Evolutionary conservation across 2,329 filamentous ascomycete species (phyloP), one percentile per base, ranked within the genome.

Genomic region (Hysterium pulicare): DNA sequence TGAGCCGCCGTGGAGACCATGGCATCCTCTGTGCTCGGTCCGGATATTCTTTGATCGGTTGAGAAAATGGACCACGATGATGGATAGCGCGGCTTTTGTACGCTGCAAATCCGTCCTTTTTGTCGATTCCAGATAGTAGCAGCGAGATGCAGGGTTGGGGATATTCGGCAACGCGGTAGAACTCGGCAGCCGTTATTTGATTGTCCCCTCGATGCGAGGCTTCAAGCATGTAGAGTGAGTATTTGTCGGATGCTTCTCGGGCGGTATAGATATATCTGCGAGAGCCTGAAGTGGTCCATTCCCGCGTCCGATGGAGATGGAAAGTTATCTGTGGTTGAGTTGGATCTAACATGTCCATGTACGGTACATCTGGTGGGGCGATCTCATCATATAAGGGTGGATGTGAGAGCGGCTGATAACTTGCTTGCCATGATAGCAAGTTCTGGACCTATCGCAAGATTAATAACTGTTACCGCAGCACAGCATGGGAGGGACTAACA

Each of bases 1-100:
- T 64, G 41, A 66, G 65, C 20, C 62, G 57, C n/a, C 62, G 58
- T 15, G 62, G 62, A 13, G 60, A 64, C 62, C 62, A 66, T 2
- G 62, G 62, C n/a, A 64, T 58, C 47, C 64, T 66, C 30, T 64
- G 59, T 39, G 61, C 58, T 5, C 62, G 52, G 33, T 66, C 62
- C 2, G 62, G 62, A 33, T 64, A 65, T 45, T 66, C 62, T 32
- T 58, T 63, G 31, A 66, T 58, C 3, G 62, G 54, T 16, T 58
- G 58, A 7, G 55, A 50, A 38, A 66, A 65, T 7, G 60, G 59
- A 4, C 60, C 61, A 30, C 56, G 54, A 6, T 61, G 49, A 33
- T 60, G 57, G 41, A 66, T 66, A 45, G 59, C 57, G 13, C 62
- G 57, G 6, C 59, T 63, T 24, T 66, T 66, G 53, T 66, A 66